phyloP scores from a whole-genome alignment of 2,329 filamentous ascomycete species.

The Acrodontium crateriforme region DNA sequence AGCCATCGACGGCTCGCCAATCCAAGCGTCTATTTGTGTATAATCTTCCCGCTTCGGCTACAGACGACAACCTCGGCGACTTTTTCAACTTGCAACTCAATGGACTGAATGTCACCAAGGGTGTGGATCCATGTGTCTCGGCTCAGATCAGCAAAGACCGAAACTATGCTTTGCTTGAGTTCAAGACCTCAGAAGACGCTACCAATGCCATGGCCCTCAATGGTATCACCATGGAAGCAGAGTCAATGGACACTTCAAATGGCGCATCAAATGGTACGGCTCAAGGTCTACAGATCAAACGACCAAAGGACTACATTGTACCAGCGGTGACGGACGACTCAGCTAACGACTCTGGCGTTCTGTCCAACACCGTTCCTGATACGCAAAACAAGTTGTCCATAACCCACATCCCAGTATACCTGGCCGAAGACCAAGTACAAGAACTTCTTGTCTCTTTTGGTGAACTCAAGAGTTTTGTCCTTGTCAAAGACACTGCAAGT shows the following conservation, averaged over 20 bases:
- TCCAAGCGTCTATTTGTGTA: constrained; percentile 81
- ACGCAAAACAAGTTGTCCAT: constrained; percentile 92
- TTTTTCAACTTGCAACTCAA: constrained; percentile 98
- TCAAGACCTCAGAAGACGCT: constrained; percentile 73
- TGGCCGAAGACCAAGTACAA: constrained; percentile 80
- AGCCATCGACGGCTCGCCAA: constrained; percentile 85
- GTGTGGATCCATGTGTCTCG: constrained; percentile 69
- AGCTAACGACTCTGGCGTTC: constrained; percentile 58
- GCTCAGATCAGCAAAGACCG: constrained; percentile 69
- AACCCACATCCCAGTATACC: constrained; percentile 73
- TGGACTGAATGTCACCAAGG: constrained; percentile 81
- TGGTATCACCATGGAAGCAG: constrained; percentile 71
- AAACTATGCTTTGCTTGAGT: constrained; percentile 78
- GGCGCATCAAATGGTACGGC: constrained; percentile 39
- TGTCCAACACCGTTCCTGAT: constrained; percentile 73
- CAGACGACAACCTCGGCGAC: constrained; percentile 59
- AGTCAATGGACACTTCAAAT: constrained; percentile 36
- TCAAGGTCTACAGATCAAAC: constrained; percentile 57
- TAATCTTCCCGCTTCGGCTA: constrained; percentile 61
- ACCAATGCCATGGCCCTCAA: constrained; percentile 85
- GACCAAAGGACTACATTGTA: constrained; percentile 95
- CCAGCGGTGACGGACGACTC: constrained; percentile 63
- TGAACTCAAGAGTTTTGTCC: constrained; percentile 77
- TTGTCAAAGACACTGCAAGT: constrained; percentile 75
- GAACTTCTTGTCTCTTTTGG: constrained; percentile 86